phyloP scores from a whole-genome alignment of 305 asterid genomes.

The Fraxinus greggii region DNA sequence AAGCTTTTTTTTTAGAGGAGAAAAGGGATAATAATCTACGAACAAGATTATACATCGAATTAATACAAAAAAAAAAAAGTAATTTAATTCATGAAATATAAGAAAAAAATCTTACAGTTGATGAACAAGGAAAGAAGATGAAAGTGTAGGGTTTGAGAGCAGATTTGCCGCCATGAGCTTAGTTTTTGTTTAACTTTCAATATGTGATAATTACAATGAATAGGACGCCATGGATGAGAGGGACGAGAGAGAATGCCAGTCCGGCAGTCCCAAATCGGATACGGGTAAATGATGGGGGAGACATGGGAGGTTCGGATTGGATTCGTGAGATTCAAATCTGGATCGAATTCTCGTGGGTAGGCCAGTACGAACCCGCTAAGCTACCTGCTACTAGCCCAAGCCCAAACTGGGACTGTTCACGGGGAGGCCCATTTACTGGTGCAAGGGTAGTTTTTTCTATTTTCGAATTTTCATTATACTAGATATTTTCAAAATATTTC shows the following conservation, averaged over 20 bases:
- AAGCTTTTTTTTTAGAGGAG: conserved; percentile 18
- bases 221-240: background rate
- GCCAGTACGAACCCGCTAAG: background rate
- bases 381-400: background rate
- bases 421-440: background rate
- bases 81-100: background rate
- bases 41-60: background rate
- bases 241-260: background rate
- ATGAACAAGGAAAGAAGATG: conserved; percentile 57
- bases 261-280: background rate
- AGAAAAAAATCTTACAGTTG: conserved; percentile 46
- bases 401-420: background rate
- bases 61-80: background rate
- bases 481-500: too few species aligned
- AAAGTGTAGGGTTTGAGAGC: conserved; percentile 52
- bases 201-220: background rate
- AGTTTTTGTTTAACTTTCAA: background rate
- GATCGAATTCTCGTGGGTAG: background rate
- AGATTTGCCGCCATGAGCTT: conserved; percentile 57
- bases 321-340: background rate
- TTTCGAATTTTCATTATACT: too few species aligned
- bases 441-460: too few species aligned
- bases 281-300: background rate
- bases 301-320: background rate
- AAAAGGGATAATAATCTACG: background rate